phyloP scores from a whole-genome alignment of 2,329 filamentous ascomycete genomes.

The Phoma herbarum region DNA sequence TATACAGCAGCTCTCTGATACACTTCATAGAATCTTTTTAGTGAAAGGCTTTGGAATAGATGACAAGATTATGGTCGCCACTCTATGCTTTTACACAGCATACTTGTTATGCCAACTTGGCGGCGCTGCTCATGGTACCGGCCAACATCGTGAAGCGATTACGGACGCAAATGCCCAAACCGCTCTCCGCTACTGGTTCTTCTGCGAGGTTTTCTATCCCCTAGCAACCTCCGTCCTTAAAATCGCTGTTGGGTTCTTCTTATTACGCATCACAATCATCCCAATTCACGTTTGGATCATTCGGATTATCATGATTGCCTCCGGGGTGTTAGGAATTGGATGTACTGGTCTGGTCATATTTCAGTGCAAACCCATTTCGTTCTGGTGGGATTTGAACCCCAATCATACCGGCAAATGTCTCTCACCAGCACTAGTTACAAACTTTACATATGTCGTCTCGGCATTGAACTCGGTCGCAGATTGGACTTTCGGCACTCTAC shows the following conservation, averaged over 20 bases:
- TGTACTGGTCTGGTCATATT: conserved; percentile 61
- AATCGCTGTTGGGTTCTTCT: conserved; percentile 60
- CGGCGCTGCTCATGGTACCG: conserved; percentile 51
- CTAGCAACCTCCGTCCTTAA: conserved; percentile 58
- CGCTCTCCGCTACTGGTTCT: conserved; percentile 58
- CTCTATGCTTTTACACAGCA: conserved; percentile 49
- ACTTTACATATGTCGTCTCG: conserved; percentile 55
- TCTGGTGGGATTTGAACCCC: conserved; percentile 58
- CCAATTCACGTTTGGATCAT: conserved; percentile 57
- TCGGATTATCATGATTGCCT: conserved; percentile 55
- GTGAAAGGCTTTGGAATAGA: conserved; percentile 52
- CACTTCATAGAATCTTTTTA: conserved; percentile 32
- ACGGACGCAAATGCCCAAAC: conserved; percentile 37
- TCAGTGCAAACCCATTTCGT: conserved; percentile 60
- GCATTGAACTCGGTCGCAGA: conserved; percentile 41
- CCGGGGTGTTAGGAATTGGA: conserved; percentile 55
- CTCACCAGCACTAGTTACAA: conserved; percentile 58
- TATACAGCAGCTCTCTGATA: background rate
- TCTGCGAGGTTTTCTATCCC: conserved; percentile 63
- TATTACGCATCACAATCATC: conserved; percentile 60
- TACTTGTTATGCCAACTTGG: conserved; percentile 41
- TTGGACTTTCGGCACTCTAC: conserved; percentile 42
- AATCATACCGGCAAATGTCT: conserved; percentile 53
- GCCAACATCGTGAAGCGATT: conserved; percentile 44
- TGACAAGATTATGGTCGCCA: conserved; percentile 52